A percentile compares a stretch with the other conserved stretches of the same genome.
phyloP scores from a whole-genome alignment of 2,329 filamentous ascomycete species.

The Aspergillus glaucus region DNA sequence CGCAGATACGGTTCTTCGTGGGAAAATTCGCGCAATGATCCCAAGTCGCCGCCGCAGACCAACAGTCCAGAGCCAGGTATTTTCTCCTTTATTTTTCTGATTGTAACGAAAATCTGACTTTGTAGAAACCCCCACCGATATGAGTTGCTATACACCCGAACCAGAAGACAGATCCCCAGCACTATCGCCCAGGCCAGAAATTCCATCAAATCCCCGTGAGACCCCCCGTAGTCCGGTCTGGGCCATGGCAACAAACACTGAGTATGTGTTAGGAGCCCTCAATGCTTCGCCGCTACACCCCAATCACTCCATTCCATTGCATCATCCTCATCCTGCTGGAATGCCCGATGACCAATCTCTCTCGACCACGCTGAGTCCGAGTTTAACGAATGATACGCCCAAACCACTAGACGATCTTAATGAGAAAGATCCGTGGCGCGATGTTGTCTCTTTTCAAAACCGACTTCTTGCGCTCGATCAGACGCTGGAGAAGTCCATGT shows the following conservation, averaged over 20 bases:
- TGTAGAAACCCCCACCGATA: slow-evolving; percentile 31
- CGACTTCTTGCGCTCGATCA: slow-evolving; percentile 12
- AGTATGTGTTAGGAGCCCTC: background rate
- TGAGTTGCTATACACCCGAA: slow-evolving; percentile 33
- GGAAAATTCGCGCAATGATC: slow-evolving; percentile 14
- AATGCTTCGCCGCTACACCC: slow-evolving; percentile 1
- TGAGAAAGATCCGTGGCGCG: slow-evolving; percentile 9
- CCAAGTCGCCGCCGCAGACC: slow-evolving; percentile 11
- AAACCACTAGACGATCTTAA: slow-evolving; percentile 3
- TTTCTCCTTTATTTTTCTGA: slow-evolving; percentile 4
- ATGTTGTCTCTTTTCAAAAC: slow-evolving; percentile 13
- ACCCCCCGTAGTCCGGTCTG: slow-evolving; percentile 4
- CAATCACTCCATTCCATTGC: slow-evolving; percentile 17
- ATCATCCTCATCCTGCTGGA: slow-evolving; percentile 3
- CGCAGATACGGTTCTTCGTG: slow-evolving; percentile 25
- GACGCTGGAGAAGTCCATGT: slow-evolving; percentile 13
- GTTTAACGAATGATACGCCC: slow-evolving; percentile 6
- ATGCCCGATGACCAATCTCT: slow-evolving; percentile 20
- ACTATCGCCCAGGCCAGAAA: slow-evolving; percentile 23
- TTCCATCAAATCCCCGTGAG: slow-evolving; percentile 21
- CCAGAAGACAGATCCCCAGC: slow-evolving; percentile 24
- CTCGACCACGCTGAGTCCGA: slow-evolving; percentile 10
- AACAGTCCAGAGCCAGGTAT: slow-evolving; percentile 29
- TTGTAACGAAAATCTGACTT: background rate
- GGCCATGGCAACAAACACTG: slow-evolving; percentile 4